Base-by-base conservation (phyloP, 768 basidiomycete genomes). In the Hemileccinum rubropunctum region DNA sequence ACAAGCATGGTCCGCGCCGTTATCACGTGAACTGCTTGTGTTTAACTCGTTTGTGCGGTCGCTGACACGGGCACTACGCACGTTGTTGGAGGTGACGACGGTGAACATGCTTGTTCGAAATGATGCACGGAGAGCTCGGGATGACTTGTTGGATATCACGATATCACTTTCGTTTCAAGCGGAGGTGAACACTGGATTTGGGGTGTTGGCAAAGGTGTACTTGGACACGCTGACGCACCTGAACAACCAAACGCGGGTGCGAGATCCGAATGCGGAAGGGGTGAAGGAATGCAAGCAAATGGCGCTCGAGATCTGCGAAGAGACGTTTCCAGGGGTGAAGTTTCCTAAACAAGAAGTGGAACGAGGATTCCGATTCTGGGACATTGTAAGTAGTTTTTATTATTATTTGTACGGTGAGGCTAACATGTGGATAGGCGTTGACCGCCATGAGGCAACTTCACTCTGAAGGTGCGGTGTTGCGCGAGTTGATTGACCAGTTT, bases 11-110 rank as follows among this genome's bases (percentile, higher is more conserved):
- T 88, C 86, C 35, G 97, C 95, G 23, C 97, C 97, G 36, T 75
- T 99, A 42, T 98, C 95, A 58, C 88, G 97, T 53, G 95, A 98
- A 69, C 75, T 99, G 52, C 77, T 99, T 43, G 94, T 97, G 53
- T 99, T 98, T 81, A 99, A 99, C 76, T 93, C 94, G 42, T 98
- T 98, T 67, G 85, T 97, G 62, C 86, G 91, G 45, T 89, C 91
- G 44, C 75, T 98, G 53, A 89, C 92, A 49, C 87, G 94, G 51
- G 89, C 94, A 26, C 76, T 98, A 51, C 83, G 97, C 54, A 88
- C 88, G 50, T 76, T 98, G 58, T 71, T 97, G 54, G 97, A 99
- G 71, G 87, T 94, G 50, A 85, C 91, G 36, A 84, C 91, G 52
- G 72, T 97, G 63, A 97, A 97, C 73, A 90, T 98, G 86, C 76